A percentile compares a stretch with the other conserved stretches of the same genome.
Conservation (phyloP, 176 grass and related monocot genomes). For the Eragrostis curvula region DNA sequence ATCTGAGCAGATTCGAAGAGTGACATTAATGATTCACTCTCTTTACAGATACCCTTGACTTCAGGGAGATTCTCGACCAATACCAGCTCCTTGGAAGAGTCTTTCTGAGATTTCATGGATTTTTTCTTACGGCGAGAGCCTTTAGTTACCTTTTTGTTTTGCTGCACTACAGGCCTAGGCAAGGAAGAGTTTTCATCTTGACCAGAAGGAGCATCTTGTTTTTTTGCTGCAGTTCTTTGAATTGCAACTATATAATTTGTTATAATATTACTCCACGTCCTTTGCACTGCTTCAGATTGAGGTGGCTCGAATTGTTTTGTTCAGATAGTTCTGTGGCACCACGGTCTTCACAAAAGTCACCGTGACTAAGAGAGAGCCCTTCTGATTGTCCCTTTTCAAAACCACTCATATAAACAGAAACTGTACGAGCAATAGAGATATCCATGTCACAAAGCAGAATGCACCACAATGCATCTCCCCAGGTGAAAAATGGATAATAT, state of each 20-base stretch:
- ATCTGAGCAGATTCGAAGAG: constrained; percentile 35
- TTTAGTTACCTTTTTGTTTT: constrained; percentile 31
- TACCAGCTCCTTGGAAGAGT: neutral
- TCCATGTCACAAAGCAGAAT: too few species aligned
- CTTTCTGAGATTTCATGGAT: constrained; percentile 20
- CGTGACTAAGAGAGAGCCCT: neutral
- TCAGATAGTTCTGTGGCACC: constrained; percentile 8
- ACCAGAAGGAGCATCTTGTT: constrained; percentile 23
- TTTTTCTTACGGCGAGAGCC: constrained; percentile 15
- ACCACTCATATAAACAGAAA: too few species aligned
- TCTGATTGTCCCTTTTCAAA: constrained; percentile 2
- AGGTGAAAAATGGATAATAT: too few species aligned
- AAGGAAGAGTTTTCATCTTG: constrained; percentile 23
- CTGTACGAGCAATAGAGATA: too few species aligned
- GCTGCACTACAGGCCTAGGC: constrained; percentile 7
- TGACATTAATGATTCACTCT: constrained; percentile 34
- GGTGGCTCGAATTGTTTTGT: neutral
- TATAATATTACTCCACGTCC: constrained; percentile 37
- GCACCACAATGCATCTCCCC: too few species aligned
- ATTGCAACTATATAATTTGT: constrained; percentile 40
- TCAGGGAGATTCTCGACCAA: neutral
- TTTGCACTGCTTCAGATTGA: constrained; percentile 14
- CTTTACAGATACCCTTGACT: constrained; percentile 29
- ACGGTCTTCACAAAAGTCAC: constrained; percentile 7
- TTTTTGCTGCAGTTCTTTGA: constrained; percentile 22